Percentiles rank a stretch among this genome's conserved stretches.
phyloP scores from a whole-genome alignment of 2,329 filamentous ascomycete species.

The Nemania abortiva region DNA sequence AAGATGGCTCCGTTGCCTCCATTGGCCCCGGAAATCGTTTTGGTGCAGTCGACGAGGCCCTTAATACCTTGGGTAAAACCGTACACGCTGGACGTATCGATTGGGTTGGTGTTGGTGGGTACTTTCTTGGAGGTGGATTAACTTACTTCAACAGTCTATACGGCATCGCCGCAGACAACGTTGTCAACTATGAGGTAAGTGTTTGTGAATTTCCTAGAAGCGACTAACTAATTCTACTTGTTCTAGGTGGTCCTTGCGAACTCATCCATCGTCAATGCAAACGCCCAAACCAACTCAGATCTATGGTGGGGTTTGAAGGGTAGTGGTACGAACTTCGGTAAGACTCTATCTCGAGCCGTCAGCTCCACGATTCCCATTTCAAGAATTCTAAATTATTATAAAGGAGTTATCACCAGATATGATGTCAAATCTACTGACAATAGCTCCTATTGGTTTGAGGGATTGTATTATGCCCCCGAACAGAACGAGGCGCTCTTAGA shows the following conservation, averaged over 20 bases:
- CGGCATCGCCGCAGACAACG: constrained; percentile 1
- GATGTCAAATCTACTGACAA: constrained; percentile 2
- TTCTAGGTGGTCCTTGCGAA: constrained; percentile 5
- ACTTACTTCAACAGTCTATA: constrained; percentile 6
- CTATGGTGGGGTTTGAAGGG: constrained; percentile 11
- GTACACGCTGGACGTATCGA: constrained; percentile 6
- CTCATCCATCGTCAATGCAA: constrained; percentile 7
- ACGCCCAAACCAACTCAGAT: neutral
- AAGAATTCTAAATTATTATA: too few relatives aligned
- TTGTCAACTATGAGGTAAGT: constrained; percentile 5
- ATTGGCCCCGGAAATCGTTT: constrained; percentile 14
- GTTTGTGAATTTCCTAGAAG: neutral
- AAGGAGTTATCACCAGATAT: constrained; percentile 6
- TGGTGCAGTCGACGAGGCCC: neutral
- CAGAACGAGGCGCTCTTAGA: neutral
- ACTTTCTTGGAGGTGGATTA: constrained; percentile 10
- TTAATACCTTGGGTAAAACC: neutral
- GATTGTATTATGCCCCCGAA: neutral
- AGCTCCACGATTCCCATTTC: too few relatives aligned
- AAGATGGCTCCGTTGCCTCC: neutral
- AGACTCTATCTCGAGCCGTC: neutral
- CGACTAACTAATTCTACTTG: neutral
- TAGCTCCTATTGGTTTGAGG: constrained; percentile 6
- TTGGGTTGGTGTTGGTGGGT: constrained; percentile 6
- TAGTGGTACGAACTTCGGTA: constrained; percentile 6